Evolutionary conservation across 2,329 filamentous ascomycete genomes (phyloP), one percentile per base, ranked within the genome.

Genomic region (Colletotrichum spinosum): DNA sequence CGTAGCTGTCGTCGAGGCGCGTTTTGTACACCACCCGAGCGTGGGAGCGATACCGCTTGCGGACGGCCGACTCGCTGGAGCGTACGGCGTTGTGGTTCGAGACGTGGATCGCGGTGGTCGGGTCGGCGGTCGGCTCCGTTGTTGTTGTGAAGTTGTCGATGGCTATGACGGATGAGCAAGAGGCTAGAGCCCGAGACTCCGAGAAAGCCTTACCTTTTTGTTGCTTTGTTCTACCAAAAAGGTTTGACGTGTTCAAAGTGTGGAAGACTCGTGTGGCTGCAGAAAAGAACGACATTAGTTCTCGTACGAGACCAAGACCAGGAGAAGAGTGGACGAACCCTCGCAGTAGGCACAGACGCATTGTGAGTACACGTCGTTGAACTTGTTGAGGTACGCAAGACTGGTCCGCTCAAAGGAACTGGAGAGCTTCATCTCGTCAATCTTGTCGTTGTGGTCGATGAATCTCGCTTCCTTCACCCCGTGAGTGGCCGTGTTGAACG

Each of bases 331-430:
- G 8, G 6, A 33, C 67, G 2, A 61, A 79, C 80, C 84, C 76
- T 96, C 92, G 77, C 93, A 97, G 75, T 94, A 93, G 91, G 92
- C 94, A 76, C 92, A 94, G 0, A 88, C 92, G 71, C 92, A 95
- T 75, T 92, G 90, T 1, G 86, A 90, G 74, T 94, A 97, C 5
- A 92, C 84, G 55, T 90, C 85, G 13, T 80, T 78, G 69, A 86
- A 94, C 12, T 79, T 76, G 35, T 87, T 86, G 70, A 92, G 86
- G 74, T 95, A 97, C 1, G 76, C 79, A 70, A 89, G 90, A 72
- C 84, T 87, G 0, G 93, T 97, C 86, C 87, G 92, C 72, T 89
- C 87, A 72, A 96, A 96, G 6, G 84, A 81, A 1, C 81, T 80
- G 49, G 86, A 86, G 7, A 97, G 83, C 53, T 82, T 84, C 12